Conservation (phyloP, 768 basidiomycete genomes). For the Auriscalpium microsporum region DNA sequence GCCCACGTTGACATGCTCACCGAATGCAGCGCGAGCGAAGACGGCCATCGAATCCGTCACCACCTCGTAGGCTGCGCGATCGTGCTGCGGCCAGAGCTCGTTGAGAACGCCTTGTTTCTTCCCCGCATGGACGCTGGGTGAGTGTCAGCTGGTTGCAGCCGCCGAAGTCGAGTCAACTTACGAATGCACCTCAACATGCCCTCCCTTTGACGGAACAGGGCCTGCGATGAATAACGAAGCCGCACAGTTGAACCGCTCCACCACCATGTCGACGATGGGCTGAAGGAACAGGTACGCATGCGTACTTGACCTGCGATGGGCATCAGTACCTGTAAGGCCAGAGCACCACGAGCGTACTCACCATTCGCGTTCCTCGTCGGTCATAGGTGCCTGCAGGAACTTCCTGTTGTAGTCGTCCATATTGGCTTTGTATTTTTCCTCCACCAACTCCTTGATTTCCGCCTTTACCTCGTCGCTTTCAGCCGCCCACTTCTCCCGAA, state of each 20-base stretch:
- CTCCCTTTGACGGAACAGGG: background rate
- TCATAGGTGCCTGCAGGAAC: background rate
- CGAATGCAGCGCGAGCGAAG: too few relatives aligned
- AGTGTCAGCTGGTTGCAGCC: background rate
- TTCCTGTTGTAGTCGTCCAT: background rate
- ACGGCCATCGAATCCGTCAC: background rate
- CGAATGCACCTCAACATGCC: background rate
- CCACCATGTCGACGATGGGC: background rate
- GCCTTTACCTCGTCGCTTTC: background rate
- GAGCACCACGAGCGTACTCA: background rate
- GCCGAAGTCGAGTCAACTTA: background rate
- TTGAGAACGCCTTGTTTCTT: background rate
- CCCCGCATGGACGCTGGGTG: background rate
- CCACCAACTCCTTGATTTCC: background rate
- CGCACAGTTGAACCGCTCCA: background rate
- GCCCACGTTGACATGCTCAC: too few relatives aligned
- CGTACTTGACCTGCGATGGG: background rate
- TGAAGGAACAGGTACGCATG: background rate
- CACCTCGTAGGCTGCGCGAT: background rate
- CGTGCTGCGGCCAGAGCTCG: background rate
- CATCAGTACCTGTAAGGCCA: background rate
- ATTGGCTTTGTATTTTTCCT: background rate
- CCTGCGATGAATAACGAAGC: background rate
- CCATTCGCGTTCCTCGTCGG: background rate
- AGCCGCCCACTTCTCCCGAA: background rate